Conservation (phyloP, 106 monocot species). For the Xerophyta viscosa region DNA sequence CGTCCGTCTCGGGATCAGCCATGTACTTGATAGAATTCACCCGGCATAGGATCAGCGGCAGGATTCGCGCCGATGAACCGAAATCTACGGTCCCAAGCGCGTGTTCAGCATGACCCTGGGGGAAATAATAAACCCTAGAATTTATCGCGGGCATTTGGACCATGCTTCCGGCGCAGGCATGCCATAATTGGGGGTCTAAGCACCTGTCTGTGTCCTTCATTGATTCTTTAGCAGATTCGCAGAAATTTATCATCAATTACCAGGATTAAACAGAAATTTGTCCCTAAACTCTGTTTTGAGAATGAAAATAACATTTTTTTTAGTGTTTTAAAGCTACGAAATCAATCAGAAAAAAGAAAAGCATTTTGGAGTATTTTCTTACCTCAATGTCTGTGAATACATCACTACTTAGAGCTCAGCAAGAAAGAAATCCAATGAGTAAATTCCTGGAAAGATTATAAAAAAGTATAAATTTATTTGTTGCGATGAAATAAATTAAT, state of each 20-base stretch:
- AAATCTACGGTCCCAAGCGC: constrained; percentile 26
- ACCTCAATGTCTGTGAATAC: too few species aligned
- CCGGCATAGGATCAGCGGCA: constrained; percentile 39
- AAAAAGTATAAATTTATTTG: too few species aligned
- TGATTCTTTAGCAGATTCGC: constrained; percentile 1
- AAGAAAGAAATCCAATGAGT: too few species aligned
- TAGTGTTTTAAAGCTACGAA: background rate
- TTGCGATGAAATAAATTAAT: too few species aligned
- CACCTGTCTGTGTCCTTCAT: constrained; percentile 37
- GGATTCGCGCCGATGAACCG: constrained; percentile 12
- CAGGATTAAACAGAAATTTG: background rate
- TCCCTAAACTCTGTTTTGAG: constrained; percentile 2
- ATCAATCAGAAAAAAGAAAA: too few species aligned
- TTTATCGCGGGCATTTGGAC: constrained; percentile 58
- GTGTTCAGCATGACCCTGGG: constrained; percentile 75
- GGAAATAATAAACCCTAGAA: constrained; percentile 67
- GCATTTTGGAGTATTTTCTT: too few species aligned
- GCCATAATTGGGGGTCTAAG: constrained; percentile 67
- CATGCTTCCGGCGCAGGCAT: constrained; percentile 74
- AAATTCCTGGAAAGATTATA: too few species aligned
- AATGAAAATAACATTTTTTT: background rate
- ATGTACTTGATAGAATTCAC: constrained; percentile 40
- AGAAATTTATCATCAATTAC: background rate
- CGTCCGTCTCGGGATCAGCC: constrained; percentile 61
- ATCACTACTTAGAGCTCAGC: too few species aligned